phyloP scores from a whole-genome alignment of 164 flowering plant genomes.

The Euptelea pleiosperma region DNA sequence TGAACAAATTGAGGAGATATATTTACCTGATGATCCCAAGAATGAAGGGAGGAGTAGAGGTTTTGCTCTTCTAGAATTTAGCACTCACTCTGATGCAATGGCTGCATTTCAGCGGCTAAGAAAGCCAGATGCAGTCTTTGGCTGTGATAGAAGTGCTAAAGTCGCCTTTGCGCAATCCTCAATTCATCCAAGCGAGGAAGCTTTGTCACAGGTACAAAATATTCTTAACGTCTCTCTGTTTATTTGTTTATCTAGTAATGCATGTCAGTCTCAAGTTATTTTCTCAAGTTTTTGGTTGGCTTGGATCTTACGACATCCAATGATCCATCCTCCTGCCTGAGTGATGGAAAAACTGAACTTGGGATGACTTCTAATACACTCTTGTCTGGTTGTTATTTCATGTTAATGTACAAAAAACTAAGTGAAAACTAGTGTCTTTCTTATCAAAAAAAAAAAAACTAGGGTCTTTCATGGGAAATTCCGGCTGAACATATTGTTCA shows the following conservation, averaged over 20 bases:
- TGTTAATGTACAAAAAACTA: too few species aligned
- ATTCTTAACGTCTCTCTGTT: not conserved
- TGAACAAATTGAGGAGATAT: slow-evolving; percentile 31
- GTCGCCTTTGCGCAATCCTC: slow-evolving; percentile 35
- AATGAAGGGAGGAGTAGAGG: slow-evolving; percentile 36
- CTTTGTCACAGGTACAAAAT: slow-evolving; percentile 34
- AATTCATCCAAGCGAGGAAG: slow-evolving; percentile 37
- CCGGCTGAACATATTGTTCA: too few species aligned
- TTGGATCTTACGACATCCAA: too few species aligned
- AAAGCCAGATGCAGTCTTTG: slow-evolving; percentile 45
- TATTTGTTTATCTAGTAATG: not conserved
- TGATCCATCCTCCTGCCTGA: too few species aligned
- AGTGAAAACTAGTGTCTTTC: too few species aligned
- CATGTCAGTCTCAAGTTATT: not conserved
- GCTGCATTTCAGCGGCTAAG: slow-evolving; percentile 36
- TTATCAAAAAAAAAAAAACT: too few species aligned
- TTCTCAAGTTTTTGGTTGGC: not conserved
- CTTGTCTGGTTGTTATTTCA: too few species aligned
- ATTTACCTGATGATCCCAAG: slow-evolving; percentile 36
- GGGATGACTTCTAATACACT: too few species aligned
- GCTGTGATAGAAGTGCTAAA: slow-evolving; percentile 39
- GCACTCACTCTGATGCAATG: slow-evolving; percentile 36
- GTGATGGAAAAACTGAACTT: too few species aligned
- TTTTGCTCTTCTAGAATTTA: slow-evolving; percentile 38
- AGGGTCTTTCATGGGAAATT: not conserved